Evolutionary conservation across 208 protist species (phyloP).

Genomic region (Naegleria fowleri): DNA sequence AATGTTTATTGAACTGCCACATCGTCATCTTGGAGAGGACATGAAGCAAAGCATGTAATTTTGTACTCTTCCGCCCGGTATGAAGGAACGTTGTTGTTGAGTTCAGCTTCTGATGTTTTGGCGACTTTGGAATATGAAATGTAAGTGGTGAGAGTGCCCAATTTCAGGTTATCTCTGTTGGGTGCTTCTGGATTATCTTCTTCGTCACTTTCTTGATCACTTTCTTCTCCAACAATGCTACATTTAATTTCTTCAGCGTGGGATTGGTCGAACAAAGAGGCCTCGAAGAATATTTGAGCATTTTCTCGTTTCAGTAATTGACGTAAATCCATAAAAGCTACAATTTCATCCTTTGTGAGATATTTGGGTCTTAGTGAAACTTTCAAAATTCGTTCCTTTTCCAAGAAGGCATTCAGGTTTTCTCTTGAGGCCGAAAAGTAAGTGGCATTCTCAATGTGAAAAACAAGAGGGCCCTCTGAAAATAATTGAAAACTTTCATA

Average conservation of each 20-base stretch:
- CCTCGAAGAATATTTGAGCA: not conserved
- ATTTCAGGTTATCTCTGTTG: not conserved
- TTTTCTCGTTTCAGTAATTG: not conserved
- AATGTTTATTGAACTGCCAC: too few relatives aligned
- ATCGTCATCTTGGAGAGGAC: not conserved
- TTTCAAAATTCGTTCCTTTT: constrained; percentile 10
- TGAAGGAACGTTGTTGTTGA: not conserved
- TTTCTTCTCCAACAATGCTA: not conserved
- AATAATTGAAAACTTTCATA: constrained; percentile 32
- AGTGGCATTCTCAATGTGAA: not conserved
- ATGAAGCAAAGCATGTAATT: not conserved
- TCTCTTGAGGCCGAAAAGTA: not conserved
- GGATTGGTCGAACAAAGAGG: not conserved
- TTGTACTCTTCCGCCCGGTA: not conserved
- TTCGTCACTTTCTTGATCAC: not conserved
- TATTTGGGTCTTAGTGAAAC: not conserved
- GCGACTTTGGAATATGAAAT: not conserved
- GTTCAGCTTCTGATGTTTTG: not conserved
- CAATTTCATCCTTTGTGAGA: not conserved
- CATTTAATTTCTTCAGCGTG: not conserved
- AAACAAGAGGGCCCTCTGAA: constrained; percentile 8
- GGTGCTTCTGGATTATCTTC: not conserved
- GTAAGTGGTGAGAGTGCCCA: not conserved
- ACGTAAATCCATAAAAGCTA: not conserved
- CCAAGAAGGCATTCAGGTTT: not conserved